Evolutionary conservation across 2,329 filamentous ascomycete species (phyloP).

Genomic region (Calonectria henricotiae): DNA sequence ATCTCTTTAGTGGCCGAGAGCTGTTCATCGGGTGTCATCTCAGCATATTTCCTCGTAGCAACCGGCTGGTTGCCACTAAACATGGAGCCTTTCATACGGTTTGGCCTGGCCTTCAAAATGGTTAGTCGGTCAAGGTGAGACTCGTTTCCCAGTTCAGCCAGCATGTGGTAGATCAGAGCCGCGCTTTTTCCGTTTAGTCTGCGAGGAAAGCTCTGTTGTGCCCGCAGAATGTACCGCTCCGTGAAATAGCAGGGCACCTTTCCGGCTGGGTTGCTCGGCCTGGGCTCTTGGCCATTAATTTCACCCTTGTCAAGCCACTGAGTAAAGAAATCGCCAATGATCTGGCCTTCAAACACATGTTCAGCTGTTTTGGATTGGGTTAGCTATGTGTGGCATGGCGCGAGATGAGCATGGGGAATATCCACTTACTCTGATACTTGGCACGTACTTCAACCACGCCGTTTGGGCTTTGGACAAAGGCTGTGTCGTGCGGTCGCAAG

Average conservation of each 20-base stretch:
- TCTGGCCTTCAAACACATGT: conserved; percentile 24
- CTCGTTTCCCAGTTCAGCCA: conserved; percentile 16
- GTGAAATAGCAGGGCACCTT: background rate
- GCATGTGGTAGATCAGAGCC: background rate
- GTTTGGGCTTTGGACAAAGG: background rate
- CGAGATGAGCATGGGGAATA: background rate
- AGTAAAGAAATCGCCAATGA: conserved; percentile 18
- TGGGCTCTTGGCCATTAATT: background rate
- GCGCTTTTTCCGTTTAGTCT: background rate
- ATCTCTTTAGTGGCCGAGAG: conserved; percentile 6
- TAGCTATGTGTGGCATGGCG: background rate
- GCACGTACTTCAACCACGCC: background rate
- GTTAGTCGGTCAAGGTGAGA: conserved; percentile 9
- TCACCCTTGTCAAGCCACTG: conserved; percentile 10
- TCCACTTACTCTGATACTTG: conserved; percentile 8
- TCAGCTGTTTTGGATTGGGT: conserved; percentile 6
- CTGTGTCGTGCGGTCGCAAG: conserved; percentile 11
- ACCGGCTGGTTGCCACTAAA: conserved; percentile 7
- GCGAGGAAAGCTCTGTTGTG: background rate
- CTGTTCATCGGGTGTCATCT: background rate
- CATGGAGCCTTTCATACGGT: conserved; percentile 6
- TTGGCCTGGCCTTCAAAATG: conserved; percentile 1
- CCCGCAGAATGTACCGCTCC: background rate
- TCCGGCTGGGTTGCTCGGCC: background rate
- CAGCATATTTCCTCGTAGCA: background rate